These are phyloP conservation scores for Pythium utonaiense DNA, from an alignment of 352 stramenopile species.

Conservation along the genomic window DNA sequence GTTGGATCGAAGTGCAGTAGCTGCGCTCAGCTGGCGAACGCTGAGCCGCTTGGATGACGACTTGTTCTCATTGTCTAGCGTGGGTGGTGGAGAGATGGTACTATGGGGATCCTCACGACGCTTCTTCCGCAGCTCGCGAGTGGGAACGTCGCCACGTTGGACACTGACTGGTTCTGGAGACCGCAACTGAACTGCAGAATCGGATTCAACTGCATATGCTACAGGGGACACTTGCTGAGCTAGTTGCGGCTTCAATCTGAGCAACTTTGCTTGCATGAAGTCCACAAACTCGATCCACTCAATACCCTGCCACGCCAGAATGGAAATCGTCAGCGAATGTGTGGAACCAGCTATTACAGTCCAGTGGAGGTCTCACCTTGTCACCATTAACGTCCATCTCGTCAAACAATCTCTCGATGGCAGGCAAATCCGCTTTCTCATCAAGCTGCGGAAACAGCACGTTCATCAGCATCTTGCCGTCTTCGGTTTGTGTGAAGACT, in stretches of 20 bases:
- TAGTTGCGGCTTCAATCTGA: not conserved
- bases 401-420: constrained; percentile 40
- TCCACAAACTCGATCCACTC: constrained; percentile 60
- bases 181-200: not conserved
- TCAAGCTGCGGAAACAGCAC: constrained; percentile 20
- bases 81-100: no score
- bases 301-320: constrained; percentile 21
- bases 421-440: not conserved
- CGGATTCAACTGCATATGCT: not conserved
- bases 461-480: constrained; percentile 40
- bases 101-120: constrained; percentile 14
- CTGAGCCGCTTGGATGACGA: not conserved
- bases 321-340: no score
- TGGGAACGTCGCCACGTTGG: not conserved
- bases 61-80: not conserved
- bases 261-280: constrained; percentile 34
- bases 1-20: not conserved
- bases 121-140: constrained; percentile 15
- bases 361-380: constrained; percentile 25
- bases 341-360: no score
- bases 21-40: constrained; percentile 5
- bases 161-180: not conserved
- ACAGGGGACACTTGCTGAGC: not conserved
- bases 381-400: constrained; percentile 49
- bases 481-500: constrained; percentile 36